These are phyloP conservation scores for Cantharellus anzutake DNA, from an alignment of 768 basidiomycete genomes.

Conservation along the genomic window DNA sequence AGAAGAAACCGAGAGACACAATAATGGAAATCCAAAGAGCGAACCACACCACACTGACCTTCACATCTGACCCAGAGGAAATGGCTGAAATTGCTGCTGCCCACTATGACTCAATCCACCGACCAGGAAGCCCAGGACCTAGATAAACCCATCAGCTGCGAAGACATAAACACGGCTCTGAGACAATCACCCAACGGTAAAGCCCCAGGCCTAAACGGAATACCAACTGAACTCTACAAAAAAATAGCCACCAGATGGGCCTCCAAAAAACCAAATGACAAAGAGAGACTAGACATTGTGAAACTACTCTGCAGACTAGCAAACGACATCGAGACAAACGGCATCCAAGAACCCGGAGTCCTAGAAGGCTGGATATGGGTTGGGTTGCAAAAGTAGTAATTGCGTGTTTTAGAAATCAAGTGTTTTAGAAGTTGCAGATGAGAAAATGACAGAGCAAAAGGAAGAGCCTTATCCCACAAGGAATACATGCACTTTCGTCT, in stretches of 20 bases:
- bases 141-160: too few species aligned
- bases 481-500: too few species aligned
- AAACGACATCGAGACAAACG: background rate
- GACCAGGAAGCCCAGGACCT: background rate
- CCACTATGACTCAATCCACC: background rate
- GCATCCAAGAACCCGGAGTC: conserved; percentile 4
- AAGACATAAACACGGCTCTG: too few species aligned
- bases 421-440: too few species aligned
- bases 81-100: background rate
- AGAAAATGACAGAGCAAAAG: too few species aligned
- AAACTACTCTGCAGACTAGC: background rate
- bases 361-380: conserved; percentile 10
- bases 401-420: too few species aligned
- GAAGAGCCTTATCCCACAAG: too few species aligned
- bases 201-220: conserved; percentile 1
- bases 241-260: background rate
- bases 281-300: background rate
- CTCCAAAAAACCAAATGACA: background rate
- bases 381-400: too few species aligned
- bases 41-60: background rate
- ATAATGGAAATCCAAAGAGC: background rate
- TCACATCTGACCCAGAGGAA: background rate
- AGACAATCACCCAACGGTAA: too few species aligned
- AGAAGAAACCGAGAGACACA: background rate
- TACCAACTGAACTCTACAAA: conserved; percentile 1